phyloP scores from a whole-genome alignment of 1,139 yeast genomes.

The Pichia inconspicua region DNA sequence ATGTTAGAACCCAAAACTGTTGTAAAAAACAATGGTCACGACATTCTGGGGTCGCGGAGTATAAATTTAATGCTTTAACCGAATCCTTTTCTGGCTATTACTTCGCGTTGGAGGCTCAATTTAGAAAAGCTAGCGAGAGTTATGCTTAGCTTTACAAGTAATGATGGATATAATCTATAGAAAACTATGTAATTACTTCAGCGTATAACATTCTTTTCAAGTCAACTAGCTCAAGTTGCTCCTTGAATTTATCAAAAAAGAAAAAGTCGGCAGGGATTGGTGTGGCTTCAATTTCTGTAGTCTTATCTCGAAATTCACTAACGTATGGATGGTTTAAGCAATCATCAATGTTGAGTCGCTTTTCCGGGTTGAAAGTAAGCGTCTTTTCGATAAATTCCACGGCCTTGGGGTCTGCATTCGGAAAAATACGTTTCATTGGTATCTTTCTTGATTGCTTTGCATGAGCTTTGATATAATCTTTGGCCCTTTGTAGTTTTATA shows the following conservation, averaged over 20 bases:
- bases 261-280: constrained; percentile 74
- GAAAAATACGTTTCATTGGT: constrained; percentile 45
- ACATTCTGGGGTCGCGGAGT: not conserved
- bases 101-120: not conserved
- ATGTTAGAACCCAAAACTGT: no score
- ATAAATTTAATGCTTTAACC: no score
- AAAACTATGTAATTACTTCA: constrained; percentile 34
- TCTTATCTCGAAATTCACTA: constrained; percentile 68
- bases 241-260: constrained; percentile 64
- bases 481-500: constrained; percentile 76
- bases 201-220: constrained; percentile 63
- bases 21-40: no score
- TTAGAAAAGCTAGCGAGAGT: no score
- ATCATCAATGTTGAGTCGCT: constrained; percentile 70
- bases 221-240: constrained; percentile 60
- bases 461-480: constrained; percentile 77
- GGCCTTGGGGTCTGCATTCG: constrained; percentile 53
- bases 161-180: not conserved
- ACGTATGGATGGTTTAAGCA: constrained; percentile 82
- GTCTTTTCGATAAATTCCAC: constrained; percentile 69
- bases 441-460: constrained; percentile 57
- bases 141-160: not conserved
- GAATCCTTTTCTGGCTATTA: no score
- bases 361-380: constrained; percentile 71
- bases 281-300: constrained; percentile 72